Base-by-base conservation (phyloP, 176 grass and related monocot species). In the Cenchrus purpureus region DNA sequence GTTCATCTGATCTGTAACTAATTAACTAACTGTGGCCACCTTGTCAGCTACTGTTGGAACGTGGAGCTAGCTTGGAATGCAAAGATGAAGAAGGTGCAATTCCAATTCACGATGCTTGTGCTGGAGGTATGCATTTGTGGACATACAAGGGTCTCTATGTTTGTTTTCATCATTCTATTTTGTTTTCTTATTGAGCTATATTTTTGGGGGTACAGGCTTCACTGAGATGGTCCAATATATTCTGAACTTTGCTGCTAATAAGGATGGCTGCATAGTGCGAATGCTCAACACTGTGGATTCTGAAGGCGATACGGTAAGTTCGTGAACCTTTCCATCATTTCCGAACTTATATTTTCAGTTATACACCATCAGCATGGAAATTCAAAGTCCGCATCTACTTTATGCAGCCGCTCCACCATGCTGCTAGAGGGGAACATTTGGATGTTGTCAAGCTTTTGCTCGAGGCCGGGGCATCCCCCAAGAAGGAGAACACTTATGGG, bases 81-180 rank as follows among this genome's bases (percentile, higher is more conserved):
- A 95, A 91, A 91, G 97, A 98, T 89, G 97, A 95, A 83, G 97
- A 95, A 98, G 93, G 91, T 2, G 93, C 91, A 43, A 94, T 98
- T 86, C 91, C 97, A 87, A 89, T 98, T 71, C 97, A 98, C 45
- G 93, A 98, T 92, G 97, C 93, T 88, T 98, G 87, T 91, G 97
- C 97, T 88, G 93, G 97, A 78, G 93, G 97, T 89, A 32, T 88
- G 83, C 11, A 32, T 74, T 28, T 74, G 58, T 88, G 25, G 22
- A 78, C 42, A 63, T 52, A 46, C 45, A 31, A 17, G 4, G 12
- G 28, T 1, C 34, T 83, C 56, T 37, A 19, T 15, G 19, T 37
- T 17, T 68, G 52, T 55, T 14, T 2, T 9, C 28, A 17, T 55
- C 76, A 12, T 56, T 72, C 4, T 54, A 54, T 66, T 40, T 63